Evolutionary conservation across 2,329 filamentous ascomycete genomes (phyloP).

Genomic region (Beauveria australis): DNA sequence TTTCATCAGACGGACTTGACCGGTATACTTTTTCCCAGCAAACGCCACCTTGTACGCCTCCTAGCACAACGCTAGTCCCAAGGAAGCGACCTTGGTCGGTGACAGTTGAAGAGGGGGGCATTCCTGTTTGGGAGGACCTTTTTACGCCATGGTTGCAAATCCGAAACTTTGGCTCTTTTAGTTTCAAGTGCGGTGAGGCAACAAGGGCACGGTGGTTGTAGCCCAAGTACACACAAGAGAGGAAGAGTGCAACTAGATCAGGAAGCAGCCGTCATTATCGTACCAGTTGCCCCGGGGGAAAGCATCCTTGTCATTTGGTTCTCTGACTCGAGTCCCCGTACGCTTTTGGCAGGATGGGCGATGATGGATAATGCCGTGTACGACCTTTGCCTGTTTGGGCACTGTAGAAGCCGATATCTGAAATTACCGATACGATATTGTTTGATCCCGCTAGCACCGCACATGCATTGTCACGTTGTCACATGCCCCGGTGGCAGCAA

Average conservation of each 20-base stretch:
- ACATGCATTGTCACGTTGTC: neutral
- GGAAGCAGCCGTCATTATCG: neutral
- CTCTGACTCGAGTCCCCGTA: neutral
- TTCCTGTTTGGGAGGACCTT: neutral
- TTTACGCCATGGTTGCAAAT: neutral
- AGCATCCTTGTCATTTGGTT: neutral
- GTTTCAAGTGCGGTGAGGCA: neutral
- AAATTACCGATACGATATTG: neutral
- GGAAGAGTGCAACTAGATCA: neutral
- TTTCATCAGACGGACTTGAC: neutral
- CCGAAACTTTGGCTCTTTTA: neutral
- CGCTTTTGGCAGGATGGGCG: neutral
- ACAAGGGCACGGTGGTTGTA: neutral
- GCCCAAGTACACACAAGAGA: neutral
- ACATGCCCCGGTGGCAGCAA: neutral
- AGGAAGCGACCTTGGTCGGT: neutral
- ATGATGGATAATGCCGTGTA: neutral
- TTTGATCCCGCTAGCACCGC: neutral
- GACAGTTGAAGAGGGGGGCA: too few relatives aligned
- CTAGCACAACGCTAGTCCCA: neutral
- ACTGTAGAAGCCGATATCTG: neutral
- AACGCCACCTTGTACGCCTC: neutral
- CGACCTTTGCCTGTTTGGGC: neutral
- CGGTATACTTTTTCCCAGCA: neutral
- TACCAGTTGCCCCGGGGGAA: neutral